Evolutionary conservation across 2,329 filamentous ascomycete genomes (phyloP).

Genomic region (Eutypa lata): DNA sequence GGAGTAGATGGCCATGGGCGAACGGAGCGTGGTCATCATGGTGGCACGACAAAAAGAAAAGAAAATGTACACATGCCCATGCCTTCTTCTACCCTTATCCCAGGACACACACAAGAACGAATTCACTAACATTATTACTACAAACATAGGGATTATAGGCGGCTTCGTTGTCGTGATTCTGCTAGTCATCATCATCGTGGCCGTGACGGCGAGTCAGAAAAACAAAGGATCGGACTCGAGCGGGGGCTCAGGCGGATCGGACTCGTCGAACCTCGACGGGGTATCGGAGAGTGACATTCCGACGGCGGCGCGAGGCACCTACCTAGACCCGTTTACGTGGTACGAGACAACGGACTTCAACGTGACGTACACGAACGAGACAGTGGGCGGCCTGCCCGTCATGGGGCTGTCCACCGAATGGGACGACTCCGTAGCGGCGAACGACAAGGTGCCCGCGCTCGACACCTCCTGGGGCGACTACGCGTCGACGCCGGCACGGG

Average conservation of each 20-base stretch:
- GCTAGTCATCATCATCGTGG: slow-evolving; percentile 66
- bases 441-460: slow-evolving; percentile 75
- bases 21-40: slow-evolving; percentile 20
- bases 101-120: no score
- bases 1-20: slow-evolving; percentile 13
- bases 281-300: slow-evolving; percentile 59
- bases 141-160: slow-evolving; percentile 52
- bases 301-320: slow-evolving; percentile 65
- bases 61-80: slow-evolving; percentile 46
- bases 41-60: slow-evolving; percentile 51
- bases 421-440: slow-evolving; percentile 79
- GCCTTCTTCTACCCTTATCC: no score
- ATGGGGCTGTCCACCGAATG: slow-evolving; percentile 85
- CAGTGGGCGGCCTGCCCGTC: slow-evolving; percentile 80
- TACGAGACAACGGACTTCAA: slow-evolving; percentile 89
- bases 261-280: slow-evolving; percentile 47
- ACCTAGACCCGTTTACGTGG: slow-evolving; percentile 89
- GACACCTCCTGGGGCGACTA: slow-evolving; percentile 76
- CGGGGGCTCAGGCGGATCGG: slow-evolving; percentile 23
- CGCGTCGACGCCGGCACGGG: slow-evolving; percentile 73
- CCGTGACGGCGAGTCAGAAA: slow-evolving; percentile 64
- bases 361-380: slow-evolving; percentile 82
- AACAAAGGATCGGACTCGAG: slow-evolving; percentile 29
- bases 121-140: slow-evolving; percentile 13
- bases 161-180: slow-evolving; percentile 53